A percentile compares a stretch with the other conserved stretches of the same genome.
Evolutionary conservation across 2,329 filamentous ascomycete species (phyloP).

Genomic region (Metarhizium robertsii): DNA sequence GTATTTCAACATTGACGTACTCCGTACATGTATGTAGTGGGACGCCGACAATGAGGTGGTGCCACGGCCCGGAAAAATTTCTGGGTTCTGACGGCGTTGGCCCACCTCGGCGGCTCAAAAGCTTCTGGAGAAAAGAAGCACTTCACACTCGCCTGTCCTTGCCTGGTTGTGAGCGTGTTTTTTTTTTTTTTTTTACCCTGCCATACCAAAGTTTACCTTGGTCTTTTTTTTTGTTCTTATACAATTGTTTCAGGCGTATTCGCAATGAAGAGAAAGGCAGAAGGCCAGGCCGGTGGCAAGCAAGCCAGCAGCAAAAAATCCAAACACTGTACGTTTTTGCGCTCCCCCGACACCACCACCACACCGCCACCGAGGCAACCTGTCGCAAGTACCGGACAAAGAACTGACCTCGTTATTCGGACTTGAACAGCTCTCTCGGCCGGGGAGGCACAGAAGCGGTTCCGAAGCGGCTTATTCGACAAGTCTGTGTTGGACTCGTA

Average conservation of each 20-base stretch:
- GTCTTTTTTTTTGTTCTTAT: too few relatives aligned
- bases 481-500: constrained; percentile 47
- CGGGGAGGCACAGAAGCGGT: constrained; percentile 46
- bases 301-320: constrained; percentile 43
- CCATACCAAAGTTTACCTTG: too few relatives aligned
- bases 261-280: constrained; percentile 52
- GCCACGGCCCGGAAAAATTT: not conserved
- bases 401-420: not conserved
- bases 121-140: not conserved
- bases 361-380: not conserved
- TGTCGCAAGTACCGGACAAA: not conserved
- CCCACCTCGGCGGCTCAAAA: not conserved
- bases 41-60: not conserved
- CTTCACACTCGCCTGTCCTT: not conserved
- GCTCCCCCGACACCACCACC: not conserved
- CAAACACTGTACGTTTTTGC: constrained; percentile 32
- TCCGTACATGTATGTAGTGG: too few relatives aligned
- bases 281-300: constrained; percentile 31
- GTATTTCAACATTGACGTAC: too few relatives aligned
- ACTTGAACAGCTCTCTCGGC: constrained; percentile 32
- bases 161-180: not conserved
- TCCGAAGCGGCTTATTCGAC: constrained; percentile 59
- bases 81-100: not conserved
- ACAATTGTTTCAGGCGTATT: too few relatives aligned
- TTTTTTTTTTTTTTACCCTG: not conserved